A percentile compares a stretch with the other conserved stretches of the same genome.
These are phyloP conservation scores for Miscanthus sacchariflorus DNA, from an alignment of 202 grass and related monocot species.

Conservation along the genomic window DNA sequence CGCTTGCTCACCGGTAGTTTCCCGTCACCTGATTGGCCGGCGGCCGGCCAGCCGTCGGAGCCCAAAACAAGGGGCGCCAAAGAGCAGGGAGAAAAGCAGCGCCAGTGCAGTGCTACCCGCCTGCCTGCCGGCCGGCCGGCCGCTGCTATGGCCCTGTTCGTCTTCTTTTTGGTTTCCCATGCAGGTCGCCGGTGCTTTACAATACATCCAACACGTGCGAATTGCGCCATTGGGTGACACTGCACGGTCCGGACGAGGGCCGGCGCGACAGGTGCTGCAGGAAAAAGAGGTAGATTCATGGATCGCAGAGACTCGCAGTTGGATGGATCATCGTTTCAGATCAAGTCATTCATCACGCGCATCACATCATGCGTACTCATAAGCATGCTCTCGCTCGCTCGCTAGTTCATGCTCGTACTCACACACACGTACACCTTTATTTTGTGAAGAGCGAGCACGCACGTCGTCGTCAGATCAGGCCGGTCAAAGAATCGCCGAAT, in stretches of 20 bases:
- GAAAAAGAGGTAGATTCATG: neutral
- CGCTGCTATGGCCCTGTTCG: neutral
- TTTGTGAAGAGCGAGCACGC: neutral
- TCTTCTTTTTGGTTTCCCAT: slow-evolving; percentile 20
- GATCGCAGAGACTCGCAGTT: neutral
- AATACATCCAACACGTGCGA: slow-evolving; percentile 35
- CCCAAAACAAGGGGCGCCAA: neutral
- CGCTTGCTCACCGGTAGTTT: neutral
- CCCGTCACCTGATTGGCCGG: neutral
- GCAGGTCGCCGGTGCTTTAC: neutral
- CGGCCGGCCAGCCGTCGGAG: neutral
- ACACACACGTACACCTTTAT: neutral
- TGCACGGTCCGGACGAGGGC: neutral
- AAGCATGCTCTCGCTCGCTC: neutral
- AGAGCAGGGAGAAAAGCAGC: neutral
- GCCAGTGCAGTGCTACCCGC: neutral
- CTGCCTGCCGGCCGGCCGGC: too few relatives aligned
- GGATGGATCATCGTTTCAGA: neutral
- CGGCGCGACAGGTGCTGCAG: neutral
- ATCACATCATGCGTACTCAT: neutral
- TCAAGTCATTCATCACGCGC: slow-evolving; percentile 22
- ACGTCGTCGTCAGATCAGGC: neutral
- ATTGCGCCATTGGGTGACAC: neutral
- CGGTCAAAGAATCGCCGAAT: slow-evolving; percentile 20
- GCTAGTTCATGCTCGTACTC: neutral